Evolutionary conservation across 2,329 filamentous ascomycete genomes (phyloP), one percentile per base, ranked within the genome.

Genomic region (Epichloe typhina): DNA sequence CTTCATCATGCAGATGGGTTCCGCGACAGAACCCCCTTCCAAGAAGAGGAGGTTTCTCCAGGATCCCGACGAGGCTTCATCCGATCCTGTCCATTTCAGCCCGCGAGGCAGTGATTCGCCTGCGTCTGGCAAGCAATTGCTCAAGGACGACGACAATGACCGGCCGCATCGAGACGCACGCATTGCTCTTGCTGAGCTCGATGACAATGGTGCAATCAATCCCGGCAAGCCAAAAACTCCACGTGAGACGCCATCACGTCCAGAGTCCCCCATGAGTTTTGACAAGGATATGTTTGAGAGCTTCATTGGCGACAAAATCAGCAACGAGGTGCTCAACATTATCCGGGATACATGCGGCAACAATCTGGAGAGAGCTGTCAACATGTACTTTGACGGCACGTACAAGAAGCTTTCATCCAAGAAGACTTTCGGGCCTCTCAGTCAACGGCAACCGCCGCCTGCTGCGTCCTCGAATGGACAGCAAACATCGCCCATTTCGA

Each of bases 341-440:
- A 72, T 86, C 19, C 70, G 70, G n/a, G 66, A 72, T 8, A 70
- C 72, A 42, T 83, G 80, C 50, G 74, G 74, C 23, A 68, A 76
- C 49, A 72, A 81, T 54, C 69, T 84, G 15, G 77, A 84, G 58
- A 71, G 73, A 53, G 82, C 82, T 6, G 75, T 84, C 51, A 83
- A 83, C 53, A 83, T 84, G 76, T 86, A 82, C 59, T 78, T 84
- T 54, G 82, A 86, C 54, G 81, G 80, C 19, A 84, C 81, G 4
- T 84, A 82, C 74, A 80, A 78, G 59, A 73, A 67, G 9, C 63
- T 69, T 39, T 66, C 68, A 53, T 66, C 66, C 1, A 49, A 49
- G 15, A 12, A 47, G 12, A 33, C 4, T 12, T 11, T 23, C 5
- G 35, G 17, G 5, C 46, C 37, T 12, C 12, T 39, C 26, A 17